Conservation (phyloP, 345 rosid genomes). For the Gossypium raimondii region DNA sequence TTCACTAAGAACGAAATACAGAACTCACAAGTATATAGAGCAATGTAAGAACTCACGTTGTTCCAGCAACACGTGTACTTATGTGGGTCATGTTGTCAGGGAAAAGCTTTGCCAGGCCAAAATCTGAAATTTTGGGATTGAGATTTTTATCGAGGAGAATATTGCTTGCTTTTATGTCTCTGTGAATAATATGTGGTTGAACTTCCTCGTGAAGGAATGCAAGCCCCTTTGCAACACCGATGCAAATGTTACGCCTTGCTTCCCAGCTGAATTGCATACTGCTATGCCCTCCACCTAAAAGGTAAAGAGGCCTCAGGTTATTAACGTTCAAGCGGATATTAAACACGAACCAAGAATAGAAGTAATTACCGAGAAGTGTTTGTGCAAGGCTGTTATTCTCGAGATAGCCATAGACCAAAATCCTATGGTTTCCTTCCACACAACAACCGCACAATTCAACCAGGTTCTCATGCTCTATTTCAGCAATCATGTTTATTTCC, state of each 20-base stretch:
- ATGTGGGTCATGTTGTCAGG: slow-evolving; percentile 56
- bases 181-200: slow-evolving; percentile 56
- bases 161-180: slow-evolving; percentile 81
- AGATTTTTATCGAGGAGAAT: slow-evolving; percentile 58
- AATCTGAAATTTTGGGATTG: slow-evolving; percentile 64
- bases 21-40: not conserved
- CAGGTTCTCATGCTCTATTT: slow-evolving; percentile 54
- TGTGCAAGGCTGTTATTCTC: slow-evolving; percentile 69
- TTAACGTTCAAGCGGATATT: not conserved
- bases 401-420: slow-evolving; percentile 68
- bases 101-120: slow-evolving; percentile 75
- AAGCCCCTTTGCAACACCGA: slow-evolving; percentile 66
- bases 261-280: slow-evolving; percentile 52
- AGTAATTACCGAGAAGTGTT: slow-evolving; percentile 52
- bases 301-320: not conserved
- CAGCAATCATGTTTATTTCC: slow-evolving; percentile 53
- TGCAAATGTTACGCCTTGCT: slow-evolving; percentile 46
- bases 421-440: slow-evolving; percentile 55
- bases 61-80: slow-evolving; percentile 74
- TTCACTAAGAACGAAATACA: slow-evolving; percentile 3
- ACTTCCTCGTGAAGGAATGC: slow-evolving; percentile 70
- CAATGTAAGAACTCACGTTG: slow-evolving; percentile 41
- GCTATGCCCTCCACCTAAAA: slow-evolving; percentile 37
- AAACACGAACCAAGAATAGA: not conserved
- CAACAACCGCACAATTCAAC: slow-evolving; percentile 66